phyloP scores from a whole-genome alignment of 305 asterid species.

The Fraxinus albicans region DNA sequence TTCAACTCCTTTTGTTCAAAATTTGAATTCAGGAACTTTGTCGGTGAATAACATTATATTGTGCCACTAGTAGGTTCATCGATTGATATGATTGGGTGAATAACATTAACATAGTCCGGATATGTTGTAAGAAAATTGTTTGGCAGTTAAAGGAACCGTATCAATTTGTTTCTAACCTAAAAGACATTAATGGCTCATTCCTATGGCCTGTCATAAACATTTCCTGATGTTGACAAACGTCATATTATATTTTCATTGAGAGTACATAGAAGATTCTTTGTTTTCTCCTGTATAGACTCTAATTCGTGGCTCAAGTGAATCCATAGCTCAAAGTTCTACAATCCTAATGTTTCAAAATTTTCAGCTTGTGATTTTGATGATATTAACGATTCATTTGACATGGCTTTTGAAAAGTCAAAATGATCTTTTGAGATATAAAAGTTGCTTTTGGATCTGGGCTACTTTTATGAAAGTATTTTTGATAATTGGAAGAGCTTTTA shows the following conservation, averaged over 20 bases:
- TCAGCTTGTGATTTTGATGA: background rate
- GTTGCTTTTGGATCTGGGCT: background rate
- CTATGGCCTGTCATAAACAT: background rate
- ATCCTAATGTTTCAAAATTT: background rate
- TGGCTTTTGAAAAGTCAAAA: background rate
- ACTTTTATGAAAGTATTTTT: background rate
- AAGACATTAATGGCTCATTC: background rate
- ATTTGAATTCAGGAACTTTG: background rate
- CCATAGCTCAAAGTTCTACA: background rate
- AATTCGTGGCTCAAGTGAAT: background rate
- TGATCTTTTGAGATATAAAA: background rate
- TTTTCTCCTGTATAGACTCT: background rate
- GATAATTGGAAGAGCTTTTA: background rate
- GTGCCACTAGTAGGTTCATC: background rate
- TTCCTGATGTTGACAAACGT: background rate
- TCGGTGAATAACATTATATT: background rate
- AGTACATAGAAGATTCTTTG: background rate
- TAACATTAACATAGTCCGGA: background rate
- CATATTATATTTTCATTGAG: background rate
- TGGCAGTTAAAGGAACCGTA: background rate
- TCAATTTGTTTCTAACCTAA: background rate
- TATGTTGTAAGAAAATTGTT: background rate
- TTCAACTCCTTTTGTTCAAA: background rate
- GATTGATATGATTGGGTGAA: background rate
- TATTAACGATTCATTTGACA: background rate